Base-by-base conservation (phyloP, 345 rosid genomes). In the Moricandia moricandioides region DNA sequence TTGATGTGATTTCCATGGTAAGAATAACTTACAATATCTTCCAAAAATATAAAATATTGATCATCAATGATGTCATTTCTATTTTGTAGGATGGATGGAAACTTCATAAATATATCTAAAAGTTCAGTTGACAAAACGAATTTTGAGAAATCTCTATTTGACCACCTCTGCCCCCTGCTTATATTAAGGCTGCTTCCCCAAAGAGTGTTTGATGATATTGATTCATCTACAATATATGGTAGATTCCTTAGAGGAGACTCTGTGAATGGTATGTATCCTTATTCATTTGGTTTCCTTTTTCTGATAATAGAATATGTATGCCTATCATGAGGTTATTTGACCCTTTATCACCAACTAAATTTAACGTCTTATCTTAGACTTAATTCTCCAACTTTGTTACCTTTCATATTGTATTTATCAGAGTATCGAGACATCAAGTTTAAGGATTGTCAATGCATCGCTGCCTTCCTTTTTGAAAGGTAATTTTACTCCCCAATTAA, bases 161-260 rank as follows among this genome's bases (percentile, higher is more conserved):
- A 85, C 64, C 90, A 80, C 63, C 96, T 93, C 64, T 91, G 92
- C 83, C 98, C 98, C 5, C 66, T 93, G 72, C 98, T 93, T 70
- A 75, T 93, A 57, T 75, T 93, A 71, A 86, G 91, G 78, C 62
- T 93, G 68, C 98, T 93, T 82, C 98, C 98, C 5, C 71, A 91
- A 69, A 83, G 88, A 83, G 86, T 93, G 57, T 93, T 93, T 79
- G 73, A 85, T 65, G 80, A 87, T 82, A 81, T 86, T 72, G 77
- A 73, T 62, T 84, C 84, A 16, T 77, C 83, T 69, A 58, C 79
- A 45, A 39, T 89, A 82, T 89, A 91, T 77, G 91, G 89, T 77
- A 86, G 80, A 58, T 84, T 85, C 69, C 70, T 70, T 77, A 72
- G 62, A 66, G 75, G 79, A 67, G 80, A 75, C 78, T 65, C 73